Conservation (phyloP, 768 basidiomycete genomes). For the Kwoniella sp. region DNA sequence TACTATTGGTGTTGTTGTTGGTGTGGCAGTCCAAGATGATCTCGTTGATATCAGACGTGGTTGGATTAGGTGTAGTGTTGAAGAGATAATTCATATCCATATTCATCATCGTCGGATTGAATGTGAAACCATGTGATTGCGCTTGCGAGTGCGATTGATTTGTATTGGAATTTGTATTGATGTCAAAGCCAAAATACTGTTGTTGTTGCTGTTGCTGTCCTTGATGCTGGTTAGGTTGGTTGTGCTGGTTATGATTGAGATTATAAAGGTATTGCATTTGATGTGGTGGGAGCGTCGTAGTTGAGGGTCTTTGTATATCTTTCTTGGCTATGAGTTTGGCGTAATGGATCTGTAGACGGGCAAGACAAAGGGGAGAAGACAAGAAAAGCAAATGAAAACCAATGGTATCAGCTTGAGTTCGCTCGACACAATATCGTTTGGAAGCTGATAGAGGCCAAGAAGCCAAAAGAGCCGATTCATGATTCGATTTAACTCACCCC, state of each 20-base stretch:
- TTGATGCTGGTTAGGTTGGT: neutral
- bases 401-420: neutral
- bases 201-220: neutral
- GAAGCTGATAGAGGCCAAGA: too few species aligned
- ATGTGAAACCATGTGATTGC: neutral
- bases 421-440: too few species aligned
- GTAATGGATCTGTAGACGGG: constrained; percentile 28
- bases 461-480: too few species aligned
- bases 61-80: neutral
- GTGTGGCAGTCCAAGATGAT: neutral
- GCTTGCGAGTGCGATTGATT: too few species aligned
- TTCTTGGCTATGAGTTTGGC: constrained; percentile 29
- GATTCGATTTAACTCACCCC: too few species aligned
- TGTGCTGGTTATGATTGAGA: neutral
- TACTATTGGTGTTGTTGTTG: neutral
- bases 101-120: neutral
- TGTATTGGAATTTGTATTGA: neutral
- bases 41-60: too few species aligned
- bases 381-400: neutral
- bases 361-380: neutral
- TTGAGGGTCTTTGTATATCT: constrained; percentile 2
- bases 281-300: neutral
- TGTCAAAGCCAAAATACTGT: neutral
- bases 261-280: neutral
- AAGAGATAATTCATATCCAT: neutral